phyloP scores from a whole-genome alignment of 306 rosid species.

The Ceratonia siliqua region DNA sequence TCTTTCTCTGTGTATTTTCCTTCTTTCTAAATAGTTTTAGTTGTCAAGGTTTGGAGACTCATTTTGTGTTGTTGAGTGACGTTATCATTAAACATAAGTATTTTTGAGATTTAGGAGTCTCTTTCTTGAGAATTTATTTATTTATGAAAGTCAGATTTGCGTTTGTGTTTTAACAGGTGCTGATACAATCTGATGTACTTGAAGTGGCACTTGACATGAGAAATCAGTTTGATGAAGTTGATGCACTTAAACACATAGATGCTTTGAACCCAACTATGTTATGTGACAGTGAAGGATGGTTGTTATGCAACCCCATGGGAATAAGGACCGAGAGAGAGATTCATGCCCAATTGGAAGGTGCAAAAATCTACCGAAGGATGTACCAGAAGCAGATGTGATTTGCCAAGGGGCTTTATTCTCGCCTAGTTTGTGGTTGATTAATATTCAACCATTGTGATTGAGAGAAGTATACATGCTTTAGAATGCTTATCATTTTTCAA shows the following conservation, averaged over 20 bases:
- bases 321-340: constrained; percentile 91
- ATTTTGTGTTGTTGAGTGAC: too few relatives aligned
- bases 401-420: not conserved
- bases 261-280: constrained; percentile 35
- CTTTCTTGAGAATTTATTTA: too few relatives aligned
- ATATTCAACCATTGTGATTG: not conserved
- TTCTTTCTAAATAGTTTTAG: too few relatives aligned
- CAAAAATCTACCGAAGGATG: constrained; percentile 70
- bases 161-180: constrained; percentile 54
- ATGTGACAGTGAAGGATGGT: constrained; percentile 81
- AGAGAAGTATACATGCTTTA: not conserved
- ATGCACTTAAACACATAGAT: constrained; percentile 52
- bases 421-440: not conserved
- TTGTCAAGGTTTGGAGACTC: too few relatives aligned
- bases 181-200: constrained; percentile 72
- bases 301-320: constrained; percentile 79
- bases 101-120: too few relatives aligned
- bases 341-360: constrained; percentile 84
- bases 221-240: constrained; percentile 61
- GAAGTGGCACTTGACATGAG: constrained; percentile 81
- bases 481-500: not conserved
- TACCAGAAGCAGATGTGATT: constrained; percentile 55
- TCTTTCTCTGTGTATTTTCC: too few relatives aligned
- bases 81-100: too few relatives aligned
- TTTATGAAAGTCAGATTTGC: not conserved